Evolutionary conservation across 805 yeast genomes (phyloP).

Genomic region (Starmerella tilneyi): DNA sequence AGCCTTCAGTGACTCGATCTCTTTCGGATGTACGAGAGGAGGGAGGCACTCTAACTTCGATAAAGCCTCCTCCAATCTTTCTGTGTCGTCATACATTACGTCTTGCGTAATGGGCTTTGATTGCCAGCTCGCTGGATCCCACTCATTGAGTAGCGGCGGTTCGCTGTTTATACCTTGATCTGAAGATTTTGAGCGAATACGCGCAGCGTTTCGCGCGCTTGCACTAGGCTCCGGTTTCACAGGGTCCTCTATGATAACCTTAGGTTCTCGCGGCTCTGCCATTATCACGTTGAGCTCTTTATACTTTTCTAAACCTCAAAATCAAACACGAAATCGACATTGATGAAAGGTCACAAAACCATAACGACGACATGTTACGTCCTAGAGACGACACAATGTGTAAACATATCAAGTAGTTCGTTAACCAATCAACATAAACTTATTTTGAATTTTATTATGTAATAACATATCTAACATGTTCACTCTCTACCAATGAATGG

Average conservation of each 20-base stretch:
- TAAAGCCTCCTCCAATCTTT: conserved; percentile 33
- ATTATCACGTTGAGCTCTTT: no score
- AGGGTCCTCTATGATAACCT: conserved; percentile 30
- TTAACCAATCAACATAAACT: no score
- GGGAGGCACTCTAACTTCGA: conserved; percentile 36
- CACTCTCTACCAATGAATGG: no score
- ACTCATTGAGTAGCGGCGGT: conserved; percentile 22
- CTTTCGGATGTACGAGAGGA: conserved; percentile 35
- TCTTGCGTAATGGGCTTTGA: conserved; percentile 36
- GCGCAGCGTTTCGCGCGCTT: conserved; percentile 34
- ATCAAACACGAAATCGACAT: no score
- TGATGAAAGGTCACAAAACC: no score
- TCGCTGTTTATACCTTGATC: conserved; percentile 19
- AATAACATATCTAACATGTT: no score
- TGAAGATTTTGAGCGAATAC: conserved; percentile 32
- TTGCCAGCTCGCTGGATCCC: conserved; percentile 39
- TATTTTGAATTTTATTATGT: no score
- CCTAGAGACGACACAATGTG: no score
- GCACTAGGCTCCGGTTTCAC: conserved; percentile 31
- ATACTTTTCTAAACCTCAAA: no score
- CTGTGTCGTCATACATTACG: conserved; percentile 35
- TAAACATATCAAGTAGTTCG: no score
- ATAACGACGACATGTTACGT: no score
- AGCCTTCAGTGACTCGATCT: conserved; percentile 31
- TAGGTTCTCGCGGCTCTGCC: conserved; percentile 18